Base-by-base conservation (phyloP, 2,329 filamentous ascomycete genomes). In the Pyrenochaeta sp. region DNA sequence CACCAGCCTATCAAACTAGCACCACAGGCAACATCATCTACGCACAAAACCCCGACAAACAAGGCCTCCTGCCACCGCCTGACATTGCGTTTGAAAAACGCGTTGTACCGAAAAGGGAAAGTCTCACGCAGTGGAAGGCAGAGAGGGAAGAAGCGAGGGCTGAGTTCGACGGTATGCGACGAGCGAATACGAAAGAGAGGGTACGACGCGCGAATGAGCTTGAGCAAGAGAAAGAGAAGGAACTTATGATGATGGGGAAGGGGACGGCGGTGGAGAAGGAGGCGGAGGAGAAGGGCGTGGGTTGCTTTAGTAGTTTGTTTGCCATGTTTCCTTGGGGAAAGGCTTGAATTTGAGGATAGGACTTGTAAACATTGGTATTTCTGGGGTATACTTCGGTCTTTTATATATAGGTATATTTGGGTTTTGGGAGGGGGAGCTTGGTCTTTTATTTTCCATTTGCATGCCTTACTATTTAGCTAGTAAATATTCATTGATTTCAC, bases 171-270 rank as follows among this genome's bases (percentile, higher is more conserved):
- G 34, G 32, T 25, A 25, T 59, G 27, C 58, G 60, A 22, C 60
- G 66, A 37, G 67, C 64, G 27, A 61, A 56, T 36, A 64, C 72
- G 39, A 60, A 61, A 32, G 71, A 73, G 53, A 54, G 68, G 22
- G 71, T 74, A 5, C 58, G 63, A 45, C 58, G 67, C 15, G 73
- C 70, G 27, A 74, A 75, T 54, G 69, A 71, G 57, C 56, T 71
- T 44, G 72, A 76, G 48, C 32, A 58, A 22, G 62, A 69, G 57
- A 69, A 50, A 48, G 70, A 70, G 44, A 64, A 57, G 47, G 71
- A 69, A 43, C 50, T 72, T 42, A 46, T 64, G 10, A 28, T 45
- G 24, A 52, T 68, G 54, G 56, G 60, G 2, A 58, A 66, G 57
- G 60, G 48, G 43, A 61, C 61, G 43, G 58, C 54, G 49, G 52